Evolutionary conservation across 108 stramenopile species (phyloP), one percentile per base, ranked within the genome.

Genomic region (Aurantiochytrium sp.): DNA sequence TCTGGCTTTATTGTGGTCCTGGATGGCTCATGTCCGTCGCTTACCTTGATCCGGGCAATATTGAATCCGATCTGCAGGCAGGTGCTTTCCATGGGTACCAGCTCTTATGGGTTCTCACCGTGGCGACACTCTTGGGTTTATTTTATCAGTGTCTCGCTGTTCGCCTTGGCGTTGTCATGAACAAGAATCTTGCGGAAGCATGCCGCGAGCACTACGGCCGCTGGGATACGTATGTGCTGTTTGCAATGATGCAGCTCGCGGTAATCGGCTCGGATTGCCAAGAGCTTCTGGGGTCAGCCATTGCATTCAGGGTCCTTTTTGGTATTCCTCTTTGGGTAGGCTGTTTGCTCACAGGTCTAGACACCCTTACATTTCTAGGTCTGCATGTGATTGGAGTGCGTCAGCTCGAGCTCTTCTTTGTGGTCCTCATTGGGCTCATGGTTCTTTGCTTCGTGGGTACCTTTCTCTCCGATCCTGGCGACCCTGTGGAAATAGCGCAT

Each of bases 31-130:
- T 96, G 45, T 94, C 92, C 53, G 96, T 96, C 59, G 96, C 96
- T 21, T 96, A 96, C 87, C 90, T 96, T 47, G 96, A 96, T 87
- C 96, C 96, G 0, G 96, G 96, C 4, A 96, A 96, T 64, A 95
- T 96, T 59, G 96, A 96, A 71, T 95, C 96, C 12, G 96, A 96
- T 69, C 95, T 96, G 58, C 96, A 96, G 88, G 96, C 96, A 4
- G 93, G 96, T 19, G 93, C 95, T 0, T 95, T 95, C 10, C 87
- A 95, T 0, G 95, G 93, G 45, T 96, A 96, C 88, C 90, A 89
- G 58, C 93, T 96, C 5, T 87, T 96, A 16, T 97, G 95, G 87
- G 91, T 95, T 5, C 71, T 96, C 29, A 94, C 93, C 89, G 94
- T 95, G 94, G 92, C 95, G 12, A 93, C 94, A 5, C 71, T 96